Evolutionary conservation across 225 moss, liverwort and hornwort species (phyloP), one percentile per base, ranked within the genome.

Genomic region (Marchantia paleacea): DNA sequence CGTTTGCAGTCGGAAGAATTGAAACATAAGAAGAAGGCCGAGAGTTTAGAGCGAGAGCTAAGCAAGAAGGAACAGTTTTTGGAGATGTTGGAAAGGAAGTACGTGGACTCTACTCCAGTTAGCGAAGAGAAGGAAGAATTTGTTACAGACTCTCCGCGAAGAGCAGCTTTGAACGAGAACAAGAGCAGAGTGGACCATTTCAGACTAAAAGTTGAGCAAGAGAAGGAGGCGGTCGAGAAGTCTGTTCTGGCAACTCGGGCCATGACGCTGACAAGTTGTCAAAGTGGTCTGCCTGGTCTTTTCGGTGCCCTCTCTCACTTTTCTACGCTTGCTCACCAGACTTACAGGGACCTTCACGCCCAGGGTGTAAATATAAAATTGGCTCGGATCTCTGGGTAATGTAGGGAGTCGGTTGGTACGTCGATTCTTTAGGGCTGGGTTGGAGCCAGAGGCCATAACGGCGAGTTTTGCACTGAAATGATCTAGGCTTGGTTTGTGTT

Each of bases 1-100:
- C 76, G 88, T 61, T 73, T 93, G 15, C 93, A 93, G 73, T 89
- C 88, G 85, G 93, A 93, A 49, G 93, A 93, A 83, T 85, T 92
- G 12, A 84, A 91, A 49, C 88, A 88, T 69, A 90, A 87, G 18
- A 93, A 90, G 49, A 86, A 90, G 0, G 90, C 90, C 0, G 93
- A 93, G 53, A 69, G 83, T 3, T 83, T 87, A 58, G 86, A 90
- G n/a, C 75, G 89, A 51, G 93, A 93, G 67, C 83, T 90, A 0
- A 87, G 86, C 82, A 93, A 90, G 85, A 78, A 91, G 58, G 90
- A 89, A 78, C 66, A 86, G 0, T 80, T 80, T 50, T 19, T 84
- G 80, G 79, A 79, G 31, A 80, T 79, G 55, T 58, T 75, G 70
- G 83, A 84, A 73, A 65, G 75, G 55, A 84, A 80, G 58, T 84